phyloP scores from a whole-genome alignment of 371 early-diverging fungal species.

The Mortierella sp. region DNA sequence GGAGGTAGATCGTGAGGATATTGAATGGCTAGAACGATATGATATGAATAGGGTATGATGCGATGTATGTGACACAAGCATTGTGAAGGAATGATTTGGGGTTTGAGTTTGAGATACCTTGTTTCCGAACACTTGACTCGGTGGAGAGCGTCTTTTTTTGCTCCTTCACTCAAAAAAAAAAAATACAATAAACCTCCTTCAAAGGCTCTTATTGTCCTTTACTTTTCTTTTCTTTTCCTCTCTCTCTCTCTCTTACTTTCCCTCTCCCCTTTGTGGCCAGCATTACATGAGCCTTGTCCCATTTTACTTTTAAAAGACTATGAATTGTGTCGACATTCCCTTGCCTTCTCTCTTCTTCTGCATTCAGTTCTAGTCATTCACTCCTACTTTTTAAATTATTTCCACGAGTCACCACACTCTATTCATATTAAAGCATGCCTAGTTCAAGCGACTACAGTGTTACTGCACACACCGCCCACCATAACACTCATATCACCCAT shows the following conservation, averaged over 20 bases:
- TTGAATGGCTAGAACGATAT: slow-evolving; percentile 11
- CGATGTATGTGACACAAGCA: no score
- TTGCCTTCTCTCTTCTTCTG: slow-evolving; percentile 42
- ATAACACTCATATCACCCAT: not conserved
- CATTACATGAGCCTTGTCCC: slow-evolving; percentile 1
- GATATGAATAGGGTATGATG: not conserved
- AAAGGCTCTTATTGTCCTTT: not conserved
- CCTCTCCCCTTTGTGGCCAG: not conserved
- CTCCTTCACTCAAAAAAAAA: slow-evolving; percentile 6
- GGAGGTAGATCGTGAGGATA: slow-evolving; percentile 21
- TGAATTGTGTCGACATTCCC: no score
- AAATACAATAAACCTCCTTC: not conserved
- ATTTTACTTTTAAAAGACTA: not conserved
- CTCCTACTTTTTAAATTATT: not conserved
- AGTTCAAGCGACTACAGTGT: not conserved
- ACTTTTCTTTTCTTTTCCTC: not conserved
- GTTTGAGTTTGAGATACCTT: not conserved
- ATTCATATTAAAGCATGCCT: slow-evolving; percentile 9
- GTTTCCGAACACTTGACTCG: not conserved
- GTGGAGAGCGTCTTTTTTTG: not conserved
- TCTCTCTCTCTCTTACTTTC: slow-evolving; percentile 1
- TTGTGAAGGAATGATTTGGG: not conserved
- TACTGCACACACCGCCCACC: not conserved
- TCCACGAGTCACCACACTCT: not conserved
- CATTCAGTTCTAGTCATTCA: slow-evolving; percentile 12